Base-by-base conservation (phyloP, 352 stramenopile genomes). In the Pythium pyrilobum region DNA sequence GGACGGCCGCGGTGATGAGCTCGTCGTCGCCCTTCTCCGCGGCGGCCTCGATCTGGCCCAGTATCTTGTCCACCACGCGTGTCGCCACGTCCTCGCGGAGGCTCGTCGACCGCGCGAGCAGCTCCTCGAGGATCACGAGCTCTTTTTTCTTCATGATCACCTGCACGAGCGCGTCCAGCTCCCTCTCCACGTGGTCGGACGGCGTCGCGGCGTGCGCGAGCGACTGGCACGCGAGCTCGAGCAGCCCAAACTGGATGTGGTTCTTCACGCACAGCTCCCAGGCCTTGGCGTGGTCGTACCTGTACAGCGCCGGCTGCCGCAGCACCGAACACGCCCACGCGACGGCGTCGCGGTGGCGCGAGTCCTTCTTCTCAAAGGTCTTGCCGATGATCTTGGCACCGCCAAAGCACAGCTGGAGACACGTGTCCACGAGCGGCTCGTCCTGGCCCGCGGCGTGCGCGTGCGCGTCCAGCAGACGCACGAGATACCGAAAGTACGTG, bases 401-500 rank as follows among this genome's bases (percentile, higher is more conserved):
- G 25, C 55, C 67, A 53, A 89, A 91, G 21, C 76, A 82, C 21
- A 92, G 43, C 4, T 79, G 57, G 38, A 92, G 58, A 27, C 81
- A 92, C 12, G 71, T 65, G 40, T 81, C 71, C 9, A 92, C 75
- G 27, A 92, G 48, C 51, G 66, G 28, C 7, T 43, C 16, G 28
- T 89, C 71, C 49, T 67, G 71, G 1, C 79, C 80, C 31, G 69
- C 69, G 44, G 71, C 39, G 5, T 71, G 47, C 0, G 62, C 43
- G 11, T 78, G 77, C 5, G 63, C 64, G 60, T 87, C 77, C 18
- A 92, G 51, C 11, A 92, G 64, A 1, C 71, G 75, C 4, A 88
- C 69, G 12, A 92, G 59, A 32, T 91, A 92, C 38, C 60, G 54
- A 36, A 89, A 85, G 48, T 91, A 92, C 20, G 64, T 89, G 15